Percentiles rank a stretch among this genome's conserved stretches.
phyloP scores from a whole-genome alignment of 768 basidiomycete species.

The Auriscalpium microsporum region DNA sequence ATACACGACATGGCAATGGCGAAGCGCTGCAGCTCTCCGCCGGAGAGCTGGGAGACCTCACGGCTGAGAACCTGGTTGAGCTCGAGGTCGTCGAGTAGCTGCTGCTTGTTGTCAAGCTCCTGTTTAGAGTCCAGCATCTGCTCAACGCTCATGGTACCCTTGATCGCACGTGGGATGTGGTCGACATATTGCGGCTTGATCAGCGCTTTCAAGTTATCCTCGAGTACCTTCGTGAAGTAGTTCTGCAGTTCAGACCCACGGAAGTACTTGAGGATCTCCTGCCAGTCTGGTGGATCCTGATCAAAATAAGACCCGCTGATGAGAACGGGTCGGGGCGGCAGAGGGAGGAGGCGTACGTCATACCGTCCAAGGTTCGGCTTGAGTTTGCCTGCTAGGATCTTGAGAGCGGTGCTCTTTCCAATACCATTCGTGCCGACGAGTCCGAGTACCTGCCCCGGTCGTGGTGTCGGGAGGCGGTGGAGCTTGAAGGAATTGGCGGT shows the following conservation, averaged over 20 bases:
- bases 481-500: slow-evolving; percentile 98
- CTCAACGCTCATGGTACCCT: slow-evolving; percentile 75
- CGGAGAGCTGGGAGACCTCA: slow-evolving; percentile 79
- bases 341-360: slow-evolving; percentile 51
- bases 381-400: slow-evolving; percentile 92
- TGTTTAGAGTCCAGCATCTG: slow-evolving; percentile 91
- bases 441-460: slow-evolving; percentile 97
- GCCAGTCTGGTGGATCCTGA: slow-evolving; percentile 97
- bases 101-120: slow-evolving; percentile 82
- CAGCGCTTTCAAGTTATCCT: slow-evolving; percentile 96
- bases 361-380: slow-evolving; percentile 98
- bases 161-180: slow-evolving; percentile 94
- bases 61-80: slow-evolving; percentile 79
- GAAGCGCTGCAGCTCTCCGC: slow-evolving; percentile 96
- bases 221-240: slow-evolving; percentile 98
- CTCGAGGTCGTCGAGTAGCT: slow-evolving; percentile 81
- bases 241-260: slow-evolving; percentile 98
- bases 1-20: slow-evolving; percentile 98
- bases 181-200: slow-evolving; percentile 99
- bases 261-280: slow-evolving; percentile 97
- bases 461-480: slow-evolving; percentile 92
- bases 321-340: background rate
- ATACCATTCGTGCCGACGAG: slow-evolving; percentile 99
- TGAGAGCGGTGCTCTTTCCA: slow-evolving; percentile 96
- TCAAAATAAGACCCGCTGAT: slow-evolving; percentile 1